phyloP scores from a whole-genome alignment of 208 protist genomes.

The Leishmania lainsoni region DNA sequence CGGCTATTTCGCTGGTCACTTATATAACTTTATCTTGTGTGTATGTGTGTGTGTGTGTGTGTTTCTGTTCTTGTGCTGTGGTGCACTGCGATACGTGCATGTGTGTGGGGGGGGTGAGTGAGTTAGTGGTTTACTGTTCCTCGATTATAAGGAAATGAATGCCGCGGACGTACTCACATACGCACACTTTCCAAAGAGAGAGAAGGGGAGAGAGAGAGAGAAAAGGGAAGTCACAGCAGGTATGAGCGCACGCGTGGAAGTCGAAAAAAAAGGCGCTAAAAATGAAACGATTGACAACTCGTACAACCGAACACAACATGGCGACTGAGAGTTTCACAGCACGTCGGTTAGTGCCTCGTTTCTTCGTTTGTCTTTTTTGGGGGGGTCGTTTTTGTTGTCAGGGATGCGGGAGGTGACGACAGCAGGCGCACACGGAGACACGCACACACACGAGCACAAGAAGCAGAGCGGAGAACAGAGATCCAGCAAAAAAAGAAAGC shows the following conservation, averaged over 20 bases:
- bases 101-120: too few relatives aligned
- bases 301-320: background rate
- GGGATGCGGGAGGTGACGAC: too few relatives aligned
- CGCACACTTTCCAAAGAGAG: background rate
- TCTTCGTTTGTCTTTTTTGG: too few relatives aligned
- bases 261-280: background rate
- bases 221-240: background rate
- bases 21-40: background rate
- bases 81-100: too few relatives aligned
- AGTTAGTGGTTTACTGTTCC: background rate
- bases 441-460: constrained; percentile 4
- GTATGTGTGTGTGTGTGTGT: too few relatives aligned
- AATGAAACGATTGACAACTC: background rate
- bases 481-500: background rate
- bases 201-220: background rate
- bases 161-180: background rate
- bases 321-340: background rate
- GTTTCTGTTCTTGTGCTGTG: background rate
- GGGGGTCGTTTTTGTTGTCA: too few relatives aligned
- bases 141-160: background rate
- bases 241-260: background rate
- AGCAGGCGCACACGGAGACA: background rate
- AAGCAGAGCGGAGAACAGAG: background rate
- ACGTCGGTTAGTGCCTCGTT: too few relatives aligned
- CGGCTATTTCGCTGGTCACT: background rate